Evolutionary conservation across 2,329 filamentous ascomycete genomes (phyloP).

Genomic region (Fonsecaea monophora): DNA sequence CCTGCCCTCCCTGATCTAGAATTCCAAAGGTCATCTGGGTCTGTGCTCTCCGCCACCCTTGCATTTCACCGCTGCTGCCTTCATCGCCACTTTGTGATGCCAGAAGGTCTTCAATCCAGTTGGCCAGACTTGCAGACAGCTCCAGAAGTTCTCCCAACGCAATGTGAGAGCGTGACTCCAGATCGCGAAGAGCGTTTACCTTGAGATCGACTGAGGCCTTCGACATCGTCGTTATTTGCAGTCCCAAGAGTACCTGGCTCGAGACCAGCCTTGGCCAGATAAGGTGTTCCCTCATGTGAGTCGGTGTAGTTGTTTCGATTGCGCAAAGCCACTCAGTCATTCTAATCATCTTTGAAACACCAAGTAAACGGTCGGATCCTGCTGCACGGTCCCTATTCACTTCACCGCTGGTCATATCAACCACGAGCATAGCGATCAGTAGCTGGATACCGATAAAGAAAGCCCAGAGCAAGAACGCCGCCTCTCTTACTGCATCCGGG

Average conservation of each 20-base stretch:
- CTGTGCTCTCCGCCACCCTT: background rate
- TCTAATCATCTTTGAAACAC: background rate
- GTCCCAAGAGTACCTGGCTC: constrained; percentile 9
- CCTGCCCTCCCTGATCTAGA: background rate
- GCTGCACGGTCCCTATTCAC: background rate
- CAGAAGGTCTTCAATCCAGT: constrained; percentile 18
- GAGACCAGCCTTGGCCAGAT: constrained; percentile 14
- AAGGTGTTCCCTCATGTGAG: constrained; percentile 4
- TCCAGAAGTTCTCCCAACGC: constrained; percentile 16
- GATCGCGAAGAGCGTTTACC: constrained; percentile 5
- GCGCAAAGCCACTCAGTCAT: constrained; percentile 19
- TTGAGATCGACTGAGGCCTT: background rate
- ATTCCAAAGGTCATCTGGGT: background rate
- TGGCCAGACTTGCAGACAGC: constrained; percentile 20
- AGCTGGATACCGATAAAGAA: constrained; percentile 55
- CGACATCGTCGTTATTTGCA: constrained; percentile 1
- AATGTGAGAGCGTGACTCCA: constrained; percentile 5
- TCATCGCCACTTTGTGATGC: background rate
- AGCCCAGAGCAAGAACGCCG: constrained; percentile 51
- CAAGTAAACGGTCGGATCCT: background rate
- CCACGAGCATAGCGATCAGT: constrained; percentile 48
- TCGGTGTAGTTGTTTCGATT: background rate
- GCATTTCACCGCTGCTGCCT: background rate
- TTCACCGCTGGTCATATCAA: background rate
- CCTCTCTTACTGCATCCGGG: constrained; percentile 48